phyloP scores from a whole-genome alignment of 2,329 filamentous ascomycete genomes.

The Neofusicoccum kwambonambiense region DNA sequence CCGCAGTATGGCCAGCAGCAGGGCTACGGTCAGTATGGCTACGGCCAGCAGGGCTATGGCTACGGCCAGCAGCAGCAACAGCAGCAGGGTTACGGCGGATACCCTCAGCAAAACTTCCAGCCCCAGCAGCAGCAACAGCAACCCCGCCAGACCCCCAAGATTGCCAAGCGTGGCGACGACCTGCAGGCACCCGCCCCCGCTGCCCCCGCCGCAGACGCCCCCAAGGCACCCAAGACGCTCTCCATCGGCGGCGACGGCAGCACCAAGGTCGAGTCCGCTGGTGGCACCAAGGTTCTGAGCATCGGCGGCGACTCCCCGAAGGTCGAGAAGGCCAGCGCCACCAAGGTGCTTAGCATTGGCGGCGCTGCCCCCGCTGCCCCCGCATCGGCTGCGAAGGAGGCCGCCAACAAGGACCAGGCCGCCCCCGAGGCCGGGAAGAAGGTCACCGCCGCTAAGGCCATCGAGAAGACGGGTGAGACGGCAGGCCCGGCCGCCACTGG shows the following conservation, averaged over 20 bases:
- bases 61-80: constrained; percentile 18
- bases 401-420: constrained; percentile 41
- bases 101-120: constrained; percentile 18
- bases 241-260: constrained; percentile 33
- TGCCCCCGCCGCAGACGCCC: constrained; percentile 43
- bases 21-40: constrained; percentile 54
- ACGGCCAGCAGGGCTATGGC: constrained; percentile 40
- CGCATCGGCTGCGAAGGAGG: constrained; percentile 49
- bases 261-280: constrained; percentile 65
- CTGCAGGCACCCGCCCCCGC: constrained; percentile 49
- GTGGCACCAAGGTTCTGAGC: constrained; percentile 60
- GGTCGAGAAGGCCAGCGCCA: constrained; percentile 48
- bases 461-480: constrained; percentile 82
- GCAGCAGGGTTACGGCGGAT: constrained; percentile 19
- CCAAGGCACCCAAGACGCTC: constrained; percentile 24
- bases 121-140: constrained; percentile 33
- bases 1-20: constrained; percentile 44
- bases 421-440: constrained; percentile 73
- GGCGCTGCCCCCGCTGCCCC: constrained; percentile 41
- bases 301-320: constrained; percentile 60
- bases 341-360: constrained; percentile 78
- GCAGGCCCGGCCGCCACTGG: constrained; percentile 53
- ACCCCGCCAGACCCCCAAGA: constrained; percentile 56
- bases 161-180: constrained; percentile 59
- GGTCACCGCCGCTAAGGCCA: constrained; percentile 81